Conservation (phyloP, 2,329 filamentous ascomycete genomes). For the Pochonia chlamydosporia region DNA sequence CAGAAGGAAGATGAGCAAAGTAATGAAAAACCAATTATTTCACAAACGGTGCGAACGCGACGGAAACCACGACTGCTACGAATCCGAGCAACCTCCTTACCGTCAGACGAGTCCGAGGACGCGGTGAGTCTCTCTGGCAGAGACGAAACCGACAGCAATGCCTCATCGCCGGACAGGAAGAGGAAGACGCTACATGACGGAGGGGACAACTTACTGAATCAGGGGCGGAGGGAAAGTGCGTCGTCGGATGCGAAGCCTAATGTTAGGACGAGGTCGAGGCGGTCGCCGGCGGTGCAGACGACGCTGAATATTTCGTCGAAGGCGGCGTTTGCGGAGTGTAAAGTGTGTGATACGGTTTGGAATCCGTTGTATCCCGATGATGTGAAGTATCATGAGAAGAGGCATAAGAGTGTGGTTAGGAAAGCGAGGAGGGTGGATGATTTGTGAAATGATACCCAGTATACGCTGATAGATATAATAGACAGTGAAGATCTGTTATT, state of each 20-base stretch:
- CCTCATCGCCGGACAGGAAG: neutral
- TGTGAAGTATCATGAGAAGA: constrained; percentile 35
- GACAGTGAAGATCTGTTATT: neutral
- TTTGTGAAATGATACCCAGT: constrained; percentile 11
- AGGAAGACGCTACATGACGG: neutral
- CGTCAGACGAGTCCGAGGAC: constrained; percentile 8
- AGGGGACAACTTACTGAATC: neutral
- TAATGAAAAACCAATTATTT: neutral
- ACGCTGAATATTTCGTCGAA: constrained; percentile 38
- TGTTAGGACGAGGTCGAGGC: constrained; percentile 3
- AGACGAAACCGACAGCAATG: neutral
- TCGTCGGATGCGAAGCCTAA: neutral
- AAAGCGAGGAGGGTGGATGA: constrained; percentile 19
- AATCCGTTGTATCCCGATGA: constrained; percentile 38
- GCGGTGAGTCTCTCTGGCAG: constrained; percentile 1
- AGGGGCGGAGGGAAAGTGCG: neutral
- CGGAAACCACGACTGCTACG: constrained; percentile 23
- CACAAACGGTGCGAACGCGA: constrained; percentile 3
- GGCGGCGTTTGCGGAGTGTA: constrained; percentile 37
- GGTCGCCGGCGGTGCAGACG: constrained; percentile 28
- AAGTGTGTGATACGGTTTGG: constrained; percentile 36
- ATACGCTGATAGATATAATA: neutral
- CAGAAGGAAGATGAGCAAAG: neutral
- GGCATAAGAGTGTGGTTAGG: constrained; percentile 28
- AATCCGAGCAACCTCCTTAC: constrained; percentile 18